Evolutionary conservation across 2,329 filamentous ascomycete species (phyloP).

Genomic region (Helotiales sp.): DNA sequence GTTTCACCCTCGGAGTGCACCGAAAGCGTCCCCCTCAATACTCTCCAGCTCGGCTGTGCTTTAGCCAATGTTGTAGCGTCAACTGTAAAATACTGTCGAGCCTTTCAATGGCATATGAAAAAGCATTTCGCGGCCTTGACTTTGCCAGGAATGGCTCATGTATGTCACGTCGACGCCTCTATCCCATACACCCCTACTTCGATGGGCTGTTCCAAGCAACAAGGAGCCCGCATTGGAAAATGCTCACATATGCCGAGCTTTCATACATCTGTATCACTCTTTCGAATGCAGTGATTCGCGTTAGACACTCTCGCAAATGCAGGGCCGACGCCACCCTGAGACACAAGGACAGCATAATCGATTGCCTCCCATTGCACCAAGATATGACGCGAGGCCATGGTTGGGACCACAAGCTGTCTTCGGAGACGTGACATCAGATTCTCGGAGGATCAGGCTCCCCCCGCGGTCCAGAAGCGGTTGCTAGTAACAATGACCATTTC

Average conservation of each 20-base stretch:
- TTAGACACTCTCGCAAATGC: conserved; percentile 23
- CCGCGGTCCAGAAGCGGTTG: conserved; percentile 36
- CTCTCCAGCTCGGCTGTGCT: neutral
- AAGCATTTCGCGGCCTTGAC: neutral
- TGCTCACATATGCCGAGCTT: neutral
- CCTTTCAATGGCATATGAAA: neutral
- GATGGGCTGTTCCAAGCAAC: too few species aligned
- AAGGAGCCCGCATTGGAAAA: neutral
- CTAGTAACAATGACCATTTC: conserved; percentile 22
- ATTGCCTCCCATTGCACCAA: conserved; percentile 23
- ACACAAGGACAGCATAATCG: conserved; percentile 15
- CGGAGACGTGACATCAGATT: neutral
- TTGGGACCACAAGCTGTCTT: neutral
- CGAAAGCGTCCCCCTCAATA: neutral
- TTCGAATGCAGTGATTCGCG: conserved; percentile 9
- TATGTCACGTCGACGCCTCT: neutral
- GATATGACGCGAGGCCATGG: conserved; percentile 6
- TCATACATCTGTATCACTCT: neutral
- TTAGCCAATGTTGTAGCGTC: neutral
- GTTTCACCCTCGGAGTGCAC: neutral
- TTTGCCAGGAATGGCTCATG: neutral
- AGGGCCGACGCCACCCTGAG: conserved; percentile 19
- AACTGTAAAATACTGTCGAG: neutral
- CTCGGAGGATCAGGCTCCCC: conserved; percentile 24
- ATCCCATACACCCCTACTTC: neutral